Evolutionary conservation across 129 eudicot genomes (phyloP), one percentile per base, ranked within the genome.

Genomic region (Ambrosia artemisiifolia): DNA sequence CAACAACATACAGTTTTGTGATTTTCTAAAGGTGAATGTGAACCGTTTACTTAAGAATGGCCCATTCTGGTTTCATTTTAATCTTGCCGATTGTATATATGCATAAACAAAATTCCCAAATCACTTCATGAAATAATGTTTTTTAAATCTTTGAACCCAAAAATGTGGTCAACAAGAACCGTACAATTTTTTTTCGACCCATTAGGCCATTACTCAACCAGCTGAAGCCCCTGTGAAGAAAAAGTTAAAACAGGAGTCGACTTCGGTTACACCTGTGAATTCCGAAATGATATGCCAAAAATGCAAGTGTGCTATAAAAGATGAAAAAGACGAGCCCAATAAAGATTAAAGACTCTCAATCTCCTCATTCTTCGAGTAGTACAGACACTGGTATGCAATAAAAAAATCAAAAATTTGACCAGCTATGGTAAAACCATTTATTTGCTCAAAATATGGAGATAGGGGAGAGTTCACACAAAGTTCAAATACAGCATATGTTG

Each of bases 401-500:
- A 36, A 57, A 57, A 57, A 28, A 8, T 11, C 63, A 57, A 57
- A 44, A 57, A 48, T 78, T 57, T 75, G 17, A 40, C 38, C 47
- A 72, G 79, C 67, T 72, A 63, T 70, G 75, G 77, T 14, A 72
- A 65, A 62, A 65, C 74, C 28, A 49, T 54, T 46, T 66, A 49
- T 42, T 79, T 65, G 65, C 64, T 55, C 82, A 11, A 88, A 82
- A 62, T 75, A 61, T 32, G 79, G 76, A 64, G 95, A 85, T 63
- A 85, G 83, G 72, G 86, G 89, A 54, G 94, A 91, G 9, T 74
- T 88, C 54, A 86, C 94, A 2, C 97, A 86, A 72, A 95, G 97
- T 71, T 90, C 97, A 67, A 88, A 88, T 73, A 86, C 82, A 95
- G 99, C 78, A 82, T 83, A 10, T 89, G 91, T 65, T 96, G 90